Evolutionary conservation across 2,329 filamentous ascomycete species (phyloP), one percentile per base, ranked within the genome.

Genomic region (Alternaria burnsii): DNA sequence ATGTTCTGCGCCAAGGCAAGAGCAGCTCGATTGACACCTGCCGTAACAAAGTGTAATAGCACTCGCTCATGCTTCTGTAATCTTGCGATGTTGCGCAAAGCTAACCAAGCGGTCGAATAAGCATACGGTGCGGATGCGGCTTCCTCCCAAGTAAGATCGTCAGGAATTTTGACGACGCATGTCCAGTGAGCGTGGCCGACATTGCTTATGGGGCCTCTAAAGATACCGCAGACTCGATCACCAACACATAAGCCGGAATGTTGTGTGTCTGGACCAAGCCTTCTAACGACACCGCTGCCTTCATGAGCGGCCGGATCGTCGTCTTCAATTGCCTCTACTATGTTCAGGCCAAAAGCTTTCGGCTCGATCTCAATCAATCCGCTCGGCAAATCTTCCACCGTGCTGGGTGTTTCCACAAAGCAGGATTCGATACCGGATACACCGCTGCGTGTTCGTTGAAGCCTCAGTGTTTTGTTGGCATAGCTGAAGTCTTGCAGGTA

Each of bases 211-310:
- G 41, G 24, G 14, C 52, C 52, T 38, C 28, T 24, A 42, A 46
- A 46, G n/a, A 47, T 38, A 12, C 52, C 52, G 30, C 52, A 55
- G 22, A 55, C 52, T 47, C 42, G 52, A 20, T 55, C 52, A 12
- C 52, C 52, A 18, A 55, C 42, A 11, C 30, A 30, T 20, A 55
- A 32, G 5, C 42, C 52, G 20, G 48, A 52, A 5, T 40, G n/a
- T 38, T 44, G 16, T 22, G 28, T 36, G 42, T 46, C 20, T 26
- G 41, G 52, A 14, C 52, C 52, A 36, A 55, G 28, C 10, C 5
- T 40, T 18, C 28, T 46, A 22, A 55, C 18, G 41, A 55, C 14
- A 26, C 52, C 41, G 4, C 41, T 36, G 14, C 41, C 26, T 20
- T 55, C 52, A 46, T 53, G 52, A n/a, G 47, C 34, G 26, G 32